phyloP scores from a whole-genome alignment of 306 rosid species.

The Vachellia collinsii region DNA sequence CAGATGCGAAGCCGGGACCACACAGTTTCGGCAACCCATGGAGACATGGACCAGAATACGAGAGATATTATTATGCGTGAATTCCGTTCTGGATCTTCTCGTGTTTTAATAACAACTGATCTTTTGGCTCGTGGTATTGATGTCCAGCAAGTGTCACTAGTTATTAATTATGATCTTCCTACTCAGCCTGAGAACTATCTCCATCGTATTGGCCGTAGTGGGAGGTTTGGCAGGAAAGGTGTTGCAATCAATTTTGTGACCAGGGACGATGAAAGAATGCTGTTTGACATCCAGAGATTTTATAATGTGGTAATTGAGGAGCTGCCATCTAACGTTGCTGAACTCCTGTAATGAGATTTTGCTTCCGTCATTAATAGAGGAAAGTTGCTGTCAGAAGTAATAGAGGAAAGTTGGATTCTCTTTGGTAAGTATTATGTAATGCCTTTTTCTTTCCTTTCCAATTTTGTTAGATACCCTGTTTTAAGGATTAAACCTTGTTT shows the following conservation, averaged over 20 bases:
- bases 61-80: slow-evolving; percentile 85
- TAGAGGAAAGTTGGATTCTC: slow-evolving; percentile 42
- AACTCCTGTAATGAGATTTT: slow-evolving; percentile 68
- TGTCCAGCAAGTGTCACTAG: slow-evolving; percentile 86
- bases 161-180: slow-evolving; percentile 81
- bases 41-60: slow-evolving; percentile 91
- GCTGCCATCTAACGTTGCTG: no score
- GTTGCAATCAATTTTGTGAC: no score
- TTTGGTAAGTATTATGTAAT: slow-evolving; percentile 49
- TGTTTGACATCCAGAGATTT: no score
- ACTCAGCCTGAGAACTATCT: slow-evolving; percentile 90
- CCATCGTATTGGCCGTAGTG: slow-evolving; percentile 85
- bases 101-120: slow-evolving; percentile 81
- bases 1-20: slow-evolving; percentile 87
- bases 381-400: slow-evolving; percentile 19
- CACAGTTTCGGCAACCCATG: slow-evolving; percentile 86
- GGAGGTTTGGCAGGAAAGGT: no score
- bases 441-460: slow-evolving; percentile 29
- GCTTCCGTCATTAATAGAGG: slow-evolving; percentile 39
- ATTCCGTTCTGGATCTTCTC: slow-evolving; percentile 81
- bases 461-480: slow-evolving; percentile 47
- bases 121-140: slow-evolving; percentile 89
- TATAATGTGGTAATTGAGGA: no score
- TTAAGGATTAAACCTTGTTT: slow-evolving; percentile 36
- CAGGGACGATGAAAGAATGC: no score